These are phyloP conservation scores for Candida yuanshanica DNA, from an alignment of 805 yeast species.

Conservation along the genomic window DNA sequence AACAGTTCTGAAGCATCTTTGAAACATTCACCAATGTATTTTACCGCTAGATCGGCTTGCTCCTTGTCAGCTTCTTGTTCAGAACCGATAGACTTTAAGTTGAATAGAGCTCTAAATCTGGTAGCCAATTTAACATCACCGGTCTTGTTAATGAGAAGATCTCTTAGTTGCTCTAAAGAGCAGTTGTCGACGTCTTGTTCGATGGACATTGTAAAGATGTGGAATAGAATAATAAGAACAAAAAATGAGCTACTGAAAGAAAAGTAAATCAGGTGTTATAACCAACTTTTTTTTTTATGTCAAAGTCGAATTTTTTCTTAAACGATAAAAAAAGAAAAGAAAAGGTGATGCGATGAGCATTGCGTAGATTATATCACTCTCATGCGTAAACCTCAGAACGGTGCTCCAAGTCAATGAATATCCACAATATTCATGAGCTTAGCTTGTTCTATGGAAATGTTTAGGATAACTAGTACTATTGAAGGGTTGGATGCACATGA, in stretches of 20 bases:
- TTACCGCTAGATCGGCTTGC: conserved; percentile 62
- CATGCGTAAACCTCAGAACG: too few species aligned
- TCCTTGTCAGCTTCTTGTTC: conserved; percentile 50
- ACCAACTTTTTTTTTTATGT: background rate
- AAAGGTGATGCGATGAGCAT: background rate
- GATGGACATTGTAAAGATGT: conserved; percentile 1
- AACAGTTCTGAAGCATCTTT: conserved; percentile 76
- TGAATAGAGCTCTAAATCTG: conserved; percentile 92
- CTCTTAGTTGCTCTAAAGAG: conserved; percentile 63
- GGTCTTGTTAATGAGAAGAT: conserved; percentile 54
- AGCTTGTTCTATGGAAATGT: too few species aligned
- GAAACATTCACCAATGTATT: conserved; percentile 83
- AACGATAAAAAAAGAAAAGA: background rate
- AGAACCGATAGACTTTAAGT: conserved; percentile 78
- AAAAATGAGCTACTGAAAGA: too few species aligned
- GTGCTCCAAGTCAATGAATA: background rate
- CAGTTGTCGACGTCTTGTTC: conserved; percentile 30
- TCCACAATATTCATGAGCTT: too few species aligned
- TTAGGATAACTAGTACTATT: too few species aligned
- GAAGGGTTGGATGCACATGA: too few species aligned
- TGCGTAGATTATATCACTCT: background rate
- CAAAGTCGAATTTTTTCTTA: background rate
- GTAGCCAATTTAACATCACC: conserved; percentile 75
- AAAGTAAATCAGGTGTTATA: conserved; percentile 3
- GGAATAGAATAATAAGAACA: too few species aligned